These are phyloP conservation scores for Antrodiella citrinella DNA, from an alignment of 768 basidiomycete genomes.

Conservation along the genomic window DNA sequence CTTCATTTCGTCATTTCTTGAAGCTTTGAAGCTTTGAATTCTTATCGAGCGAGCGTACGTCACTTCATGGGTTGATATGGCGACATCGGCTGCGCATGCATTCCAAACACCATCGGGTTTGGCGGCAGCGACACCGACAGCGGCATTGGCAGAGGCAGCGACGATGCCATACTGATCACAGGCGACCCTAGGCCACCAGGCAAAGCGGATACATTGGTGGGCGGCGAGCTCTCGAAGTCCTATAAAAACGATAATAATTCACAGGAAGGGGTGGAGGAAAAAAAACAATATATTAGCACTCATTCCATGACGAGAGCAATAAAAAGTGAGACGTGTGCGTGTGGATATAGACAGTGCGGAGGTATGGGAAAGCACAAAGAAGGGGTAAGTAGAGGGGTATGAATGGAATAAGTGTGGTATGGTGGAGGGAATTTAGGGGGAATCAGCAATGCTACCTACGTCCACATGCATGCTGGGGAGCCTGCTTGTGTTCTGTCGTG, in stretches of 20 bases:
- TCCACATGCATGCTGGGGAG: slow-evolving; percentile 81
- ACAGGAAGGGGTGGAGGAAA: not conserved
- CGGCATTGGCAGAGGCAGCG: too few species aligned
- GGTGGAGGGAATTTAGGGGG: slow-evolving; percentile 29
- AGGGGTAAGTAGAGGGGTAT: slow-evolving; percentile 13
- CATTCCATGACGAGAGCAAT: too few species aligned
- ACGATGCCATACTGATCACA: too few species aligned
- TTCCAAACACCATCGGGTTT: not conserved
- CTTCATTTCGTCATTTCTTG: not conserved
- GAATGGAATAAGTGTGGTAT: slow-evolving; percentile 57
- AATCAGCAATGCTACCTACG: slow-evolving; percentile 31
- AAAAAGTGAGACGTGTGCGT: not conserved
- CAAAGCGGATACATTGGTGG: not conserved
- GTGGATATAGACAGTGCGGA: not conserved
- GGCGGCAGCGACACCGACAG: not conserved
- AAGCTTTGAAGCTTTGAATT: not conserved
- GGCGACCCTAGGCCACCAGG: not conserved
- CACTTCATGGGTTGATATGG: not conserved
- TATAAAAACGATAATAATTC: not conserved
- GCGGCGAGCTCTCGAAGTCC: not conserved
- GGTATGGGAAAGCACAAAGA: not conserved
- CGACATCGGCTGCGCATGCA: not conserved
- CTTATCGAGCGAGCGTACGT: too few species aligned
- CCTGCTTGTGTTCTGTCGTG: slow-evolving; percentile 78
- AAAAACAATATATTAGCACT: not conserved